Conservation (phyloP, 2,329 filamentous ascomycete genomes). For the Sclerotinia trifoliorum region DNA sequence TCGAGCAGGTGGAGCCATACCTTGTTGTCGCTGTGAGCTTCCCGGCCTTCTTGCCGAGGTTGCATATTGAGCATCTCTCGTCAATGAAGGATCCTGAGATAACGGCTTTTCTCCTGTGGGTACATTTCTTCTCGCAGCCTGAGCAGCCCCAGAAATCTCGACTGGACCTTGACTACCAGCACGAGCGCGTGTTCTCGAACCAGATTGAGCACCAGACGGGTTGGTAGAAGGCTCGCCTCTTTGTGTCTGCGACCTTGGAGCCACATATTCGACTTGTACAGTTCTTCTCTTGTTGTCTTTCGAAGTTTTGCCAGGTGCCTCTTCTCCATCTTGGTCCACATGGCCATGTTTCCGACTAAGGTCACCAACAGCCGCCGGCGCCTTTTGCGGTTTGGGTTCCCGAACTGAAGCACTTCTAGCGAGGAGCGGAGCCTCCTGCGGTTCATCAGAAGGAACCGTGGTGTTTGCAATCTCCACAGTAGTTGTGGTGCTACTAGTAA, state of each 20-base stretch:
- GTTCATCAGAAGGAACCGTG: conserved; percentile 60
- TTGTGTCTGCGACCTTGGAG: conserved; percentile 80
- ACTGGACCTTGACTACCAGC: conserved; percentile 55
- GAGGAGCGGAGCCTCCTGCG: conserved; percentile 59
- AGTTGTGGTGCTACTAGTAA: conserved; percentile 91
- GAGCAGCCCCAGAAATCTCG: conserved; percentile 40
- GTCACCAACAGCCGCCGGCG: conserved; percentile 55
- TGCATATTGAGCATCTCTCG: conserved; percentile 51
- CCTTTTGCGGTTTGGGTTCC: conserved; percentile 71
- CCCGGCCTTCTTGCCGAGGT: conserved; percentile 42
- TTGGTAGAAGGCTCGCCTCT: conserved; percentile 50
- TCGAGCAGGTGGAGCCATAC: conserved; percentile 47
- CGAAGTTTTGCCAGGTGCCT: conserved; percentile 60
- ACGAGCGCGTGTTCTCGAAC: conserved; percentile 52
- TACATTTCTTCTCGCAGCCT: conserved; percentile 40
- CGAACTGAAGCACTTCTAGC: conserved; percentile 90
- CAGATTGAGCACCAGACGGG: conserved; percentile 36
- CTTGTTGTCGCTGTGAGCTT: conserved; percentile 41
- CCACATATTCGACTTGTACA: conserved; percentile 96
- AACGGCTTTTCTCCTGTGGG: conserved; percentile 56
- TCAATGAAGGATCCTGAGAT: conserved; percentile 55
- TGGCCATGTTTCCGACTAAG: conserved; percentile 72
- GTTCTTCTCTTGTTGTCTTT: conserved; percentile 91
- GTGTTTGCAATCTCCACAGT: conserved; percentile 81
- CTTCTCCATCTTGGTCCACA: conserved; percentile 65